Evolutionary conservation across 73 alveolate species (phyloP).

Genomic region (Vitrella brassicaformis): DNA sequence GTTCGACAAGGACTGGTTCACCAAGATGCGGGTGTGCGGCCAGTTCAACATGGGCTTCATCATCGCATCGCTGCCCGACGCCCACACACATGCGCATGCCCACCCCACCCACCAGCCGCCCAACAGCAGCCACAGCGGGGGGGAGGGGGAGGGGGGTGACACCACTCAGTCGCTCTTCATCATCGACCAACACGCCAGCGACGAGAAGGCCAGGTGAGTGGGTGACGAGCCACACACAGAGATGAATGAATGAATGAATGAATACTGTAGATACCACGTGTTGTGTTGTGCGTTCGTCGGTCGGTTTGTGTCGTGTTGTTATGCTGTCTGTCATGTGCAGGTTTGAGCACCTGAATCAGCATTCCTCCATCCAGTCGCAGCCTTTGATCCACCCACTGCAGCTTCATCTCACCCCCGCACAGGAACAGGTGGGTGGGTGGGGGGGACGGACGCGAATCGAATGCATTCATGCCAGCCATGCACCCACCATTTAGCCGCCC

Average conservation of each 20-base stretch:
- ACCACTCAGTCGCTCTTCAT: slow-evolving; percentile 61
- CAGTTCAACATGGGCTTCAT: slow-evolving; percentile 77
- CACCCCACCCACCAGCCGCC: neutral
- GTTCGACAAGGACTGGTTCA: slow-evolving; percentile 64
- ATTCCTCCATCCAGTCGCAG: slow-evolving; percentile 31
- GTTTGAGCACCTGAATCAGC: slow-evolving; percentile 56
- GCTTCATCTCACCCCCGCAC: slow-evolving; percentile 14
- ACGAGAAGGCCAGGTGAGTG: slow-evolving; percentile 42
- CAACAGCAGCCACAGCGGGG: neutral
- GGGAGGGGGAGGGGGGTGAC: slow-evolving; percentile 23
- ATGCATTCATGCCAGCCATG: neutral
- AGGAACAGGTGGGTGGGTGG: neutral
- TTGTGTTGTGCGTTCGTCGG: too few relatives aligned
- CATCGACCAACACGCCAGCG: slow-evolving; percentile 77
- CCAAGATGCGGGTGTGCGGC: slow-evolving; percentile 50
- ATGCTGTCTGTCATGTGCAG: slow-evolving; percentile 7
- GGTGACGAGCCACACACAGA: too few relatives aligned
- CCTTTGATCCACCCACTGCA: slow-evolving; percentile 33
- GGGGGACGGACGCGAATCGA: neutral
- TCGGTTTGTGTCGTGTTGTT: neutral
- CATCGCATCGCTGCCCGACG: slow-evolving; percentile 36
- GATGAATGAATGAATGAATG: too few relatives aligned
- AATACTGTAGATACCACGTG: too few relatives aligned
- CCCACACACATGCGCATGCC: too few relatives aligned
- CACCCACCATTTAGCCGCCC: neutral